Percentiles rank a stretch among this genome's conserved stretches.
Conservation (phyloP, 495 filamentous ascomycete species). For the Penicillium steckii region DNA sequence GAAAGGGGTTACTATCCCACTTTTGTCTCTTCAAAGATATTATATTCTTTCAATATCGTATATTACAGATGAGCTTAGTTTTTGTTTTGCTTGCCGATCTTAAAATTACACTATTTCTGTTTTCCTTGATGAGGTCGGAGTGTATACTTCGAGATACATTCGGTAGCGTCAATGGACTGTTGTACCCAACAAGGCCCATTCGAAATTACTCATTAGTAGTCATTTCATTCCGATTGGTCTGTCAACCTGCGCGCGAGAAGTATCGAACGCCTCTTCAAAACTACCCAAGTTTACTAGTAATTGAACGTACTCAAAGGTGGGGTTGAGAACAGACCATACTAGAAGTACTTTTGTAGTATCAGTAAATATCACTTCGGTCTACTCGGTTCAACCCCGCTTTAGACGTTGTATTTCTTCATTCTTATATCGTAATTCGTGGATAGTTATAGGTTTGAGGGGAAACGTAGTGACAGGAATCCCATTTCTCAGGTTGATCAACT, state of each 20-base stretch:
- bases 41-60: not conserved
- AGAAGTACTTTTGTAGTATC: no score
- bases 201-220: not conserved
- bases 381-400: not conserved
- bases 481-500: no score
- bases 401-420: not conserved
- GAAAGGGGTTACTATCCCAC: not conserved
- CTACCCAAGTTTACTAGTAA: no score
- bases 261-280: not conserved
- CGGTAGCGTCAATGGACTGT: no score
- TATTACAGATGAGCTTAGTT: no score
- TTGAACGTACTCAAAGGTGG: not conserved
- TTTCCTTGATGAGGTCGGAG: no score
- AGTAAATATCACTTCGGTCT: not conserved
- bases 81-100: no score
- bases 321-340: not conserved
- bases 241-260: not conserved
- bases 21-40: no score
- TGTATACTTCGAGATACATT: no score
- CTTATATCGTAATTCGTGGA: not conserved
- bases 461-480: not conserved
- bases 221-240: not conserved
- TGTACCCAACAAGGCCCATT: not conserved
- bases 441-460: not conserved
- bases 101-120: no score